Conservation (phyloP, 352 stramenopile species). For the Pythium dissimile region DNA sequence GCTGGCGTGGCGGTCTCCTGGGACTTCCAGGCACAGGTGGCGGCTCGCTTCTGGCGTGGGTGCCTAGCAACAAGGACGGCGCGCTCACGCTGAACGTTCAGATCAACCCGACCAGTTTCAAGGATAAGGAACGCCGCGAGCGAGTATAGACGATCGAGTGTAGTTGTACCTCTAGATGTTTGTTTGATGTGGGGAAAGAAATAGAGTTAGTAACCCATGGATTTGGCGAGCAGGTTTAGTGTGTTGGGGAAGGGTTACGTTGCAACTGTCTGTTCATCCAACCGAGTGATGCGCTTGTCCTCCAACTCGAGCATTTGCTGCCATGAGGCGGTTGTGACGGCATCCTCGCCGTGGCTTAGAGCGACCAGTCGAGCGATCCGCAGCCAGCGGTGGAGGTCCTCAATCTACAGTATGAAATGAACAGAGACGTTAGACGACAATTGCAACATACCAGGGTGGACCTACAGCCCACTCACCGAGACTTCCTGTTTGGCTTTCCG, state of each 20-base stretch:
- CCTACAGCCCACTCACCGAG: constrained; percentile 34
- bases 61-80: constrained; percentile 12
- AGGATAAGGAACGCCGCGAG: constrained; percentile 4
- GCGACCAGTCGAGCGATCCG: constrained; percentile 66
- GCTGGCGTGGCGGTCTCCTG: constrained; percentile 54
- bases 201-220: no score
- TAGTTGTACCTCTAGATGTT: no score
- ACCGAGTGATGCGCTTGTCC: constrained; percentile 32
- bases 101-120: constrained; percentile 15
- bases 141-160: neutral
- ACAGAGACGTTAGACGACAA: neutral
- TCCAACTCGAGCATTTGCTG: constrained; percentile 61
- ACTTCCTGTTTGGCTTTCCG: constrained; percentile 69
- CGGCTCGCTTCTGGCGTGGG: constrained; percentile 37
- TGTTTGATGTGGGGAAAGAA: no score
- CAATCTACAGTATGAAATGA: constrained; percentile 39
- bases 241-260: no score
- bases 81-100: neutral
- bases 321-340: constrained; percentile 47
- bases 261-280: no score
- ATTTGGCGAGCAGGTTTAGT: no score
- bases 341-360: constrained; percentile 54
- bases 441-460: neutral
- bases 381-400: constrained; percentile 79
- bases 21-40: constrained; percentile 48